Conservation (phyloP, 23 red algal genomes). For the Gracilaria domingensis region DNA sequence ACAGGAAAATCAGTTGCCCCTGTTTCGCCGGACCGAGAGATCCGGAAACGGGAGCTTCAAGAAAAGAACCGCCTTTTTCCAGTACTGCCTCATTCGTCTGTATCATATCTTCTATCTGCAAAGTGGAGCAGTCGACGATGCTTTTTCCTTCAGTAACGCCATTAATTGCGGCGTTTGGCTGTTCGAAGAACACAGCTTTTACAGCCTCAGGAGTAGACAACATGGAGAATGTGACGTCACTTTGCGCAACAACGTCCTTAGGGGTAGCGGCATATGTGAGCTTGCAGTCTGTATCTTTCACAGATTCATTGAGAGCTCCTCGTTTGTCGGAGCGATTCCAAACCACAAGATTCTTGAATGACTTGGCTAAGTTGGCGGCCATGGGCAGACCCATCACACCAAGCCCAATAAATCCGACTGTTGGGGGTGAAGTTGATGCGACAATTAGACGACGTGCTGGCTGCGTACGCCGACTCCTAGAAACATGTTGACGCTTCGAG, state of each 20-base stretch:
- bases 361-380: conserved; percentile 74
- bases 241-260: conserved; percentile 51
- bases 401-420: conserved; percentile 91
- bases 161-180: conserved; percentile 35
- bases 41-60: conserved; percentile 91
- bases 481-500: not conserved
- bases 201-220: conserved; percentile 84
- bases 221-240: conserved; percentile 82
- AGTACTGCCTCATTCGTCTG: conserved; percentile 41
- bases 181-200: conserved; percentile 48
- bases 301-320: conserved; percentile 61
- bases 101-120: conserved; percentile 66
- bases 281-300: conserved; percentile 12
- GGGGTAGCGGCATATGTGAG: conserved; percentile 43
- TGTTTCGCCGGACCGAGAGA: conserved; percentile 87
- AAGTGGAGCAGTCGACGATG: conserved; percentile 90
- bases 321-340: conserved; percentile 87
- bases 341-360: conserved; percentile 57
- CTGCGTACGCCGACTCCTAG: not conserved
- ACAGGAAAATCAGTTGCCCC: conserved; percentile 82
- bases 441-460: not conserved
- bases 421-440: conserved; percentile 24
- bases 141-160: conserved; percentile 72
- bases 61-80: conserved; percentile 67
- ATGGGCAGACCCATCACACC: conserved; percentile 90